Percentiles rank a stretch among this genome's conserved stretches.
phyloP scores from a whole-genome alignment of 164 flowering plant genomes.

The Berberis thunbergii region DNA sequence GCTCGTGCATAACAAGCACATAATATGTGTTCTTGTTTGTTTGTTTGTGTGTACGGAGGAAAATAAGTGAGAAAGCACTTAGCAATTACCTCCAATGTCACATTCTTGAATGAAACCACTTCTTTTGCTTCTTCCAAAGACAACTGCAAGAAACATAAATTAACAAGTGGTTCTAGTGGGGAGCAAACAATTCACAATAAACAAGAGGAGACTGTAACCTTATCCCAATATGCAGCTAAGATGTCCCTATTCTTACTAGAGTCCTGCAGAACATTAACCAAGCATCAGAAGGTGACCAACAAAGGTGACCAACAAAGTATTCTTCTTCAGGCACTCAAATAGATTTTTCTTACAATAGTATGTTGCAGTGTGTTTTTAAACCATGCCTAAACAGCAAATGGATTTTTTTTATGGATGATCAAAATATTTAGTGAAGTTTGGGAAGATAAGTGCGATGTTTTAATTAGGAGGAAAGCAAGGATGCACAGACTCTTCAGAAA shows the following conservation, averaged over 20 bases:
- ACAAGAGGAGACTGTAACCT: conserved; percentile 34
- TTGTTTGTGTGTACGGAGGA: no score
- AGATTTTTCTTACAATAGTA: no score
- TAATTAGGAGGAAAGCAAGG: no score
- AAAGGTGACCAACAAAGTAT: not conserved
- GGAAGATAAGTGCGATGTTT: no score
- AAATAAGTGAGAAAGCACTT: not conserved
- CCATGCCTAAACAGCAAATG: no score
- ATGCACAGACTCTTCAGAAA: no score
- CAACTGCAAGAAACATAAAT: conserved; percentile 36
- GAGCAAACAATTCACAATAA: not conserved
- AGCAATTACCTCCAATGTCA: conserved; percentile 52
- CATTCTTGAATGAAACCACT: conserved; percentile 46
- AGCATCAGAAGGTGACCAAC: conserved; percentile 7
- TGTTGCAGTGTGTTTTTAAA: no score
- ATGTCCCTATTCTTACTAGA: conserved; percentile 48
- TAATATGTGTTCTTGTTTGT: no score
- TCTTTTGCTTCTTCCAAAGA: conserved; percentile 61
- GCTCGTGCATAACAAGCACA: no score
- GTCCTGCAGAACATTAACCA: conserved; percentile 40
- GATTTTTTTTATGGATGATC: no score
- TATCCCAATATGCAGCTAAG: conserved; percentile 77
- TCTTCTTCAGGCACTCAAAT: no score
- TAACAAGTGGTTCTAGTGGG: conserved; percentile 1
- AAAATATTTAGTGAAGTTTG: no score